Conservation (phyloP, 164 flowering plant species). For the Macadamia tetraphylla region DNA sequence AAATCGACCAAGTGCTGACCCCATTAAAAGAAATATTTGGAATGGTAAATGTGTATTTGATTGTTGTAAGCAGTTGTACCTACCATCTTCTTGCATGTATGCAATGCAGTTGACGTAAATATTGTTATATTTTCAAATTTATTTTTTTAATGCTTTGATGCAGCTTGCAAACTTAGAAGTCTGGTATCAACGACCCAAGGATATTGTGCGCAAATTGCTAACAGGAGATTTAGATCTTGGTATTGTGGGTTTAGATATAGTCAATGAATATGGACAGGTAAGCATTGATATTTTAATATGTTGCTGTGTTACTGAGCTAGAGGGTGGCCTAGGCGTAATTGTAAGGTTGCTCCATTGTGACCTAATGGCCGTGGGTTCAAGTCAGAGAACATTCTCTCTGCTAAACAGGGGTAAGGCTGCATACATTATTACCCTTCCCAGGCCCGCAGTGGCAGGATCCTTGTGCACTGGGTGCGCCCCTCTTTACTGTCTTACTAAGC, state of each 20-base stretch:
- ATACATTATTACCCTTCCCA: too few species aligned
- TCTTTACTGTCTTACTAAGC: too few species aligned
- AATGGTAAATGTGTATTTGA: background rate
- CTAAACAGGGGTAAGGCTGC: too few species aligned
- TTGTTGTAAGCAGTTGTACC: background rate
- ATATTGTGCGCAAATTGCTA: conserved; percentile 76
- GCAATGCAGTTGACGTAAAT: too few species aligned
- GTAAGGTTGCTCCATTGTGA: too few species aligned
- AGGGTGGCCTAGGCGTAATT: too few species aligned
- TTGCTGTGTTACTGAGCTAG: background rate
- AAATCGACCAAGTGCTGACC: background rate
- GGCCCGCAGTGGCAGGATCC: too few species aligned
- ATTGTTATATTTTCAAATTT: background rate
- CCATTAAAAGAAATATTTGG: too few species aligned
- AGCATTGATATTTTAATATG: background rate
- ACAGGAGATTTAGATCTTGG: conserved; percentile 97
- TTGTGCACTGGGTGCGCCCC: too few species aligned
- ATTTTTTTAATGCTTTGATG: conserved; percentile 10
- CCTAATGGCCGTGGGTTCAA: too few species aligned
- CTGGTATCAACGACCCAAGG: conserved; percentile 95
- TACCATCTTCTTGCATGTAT: background rate
- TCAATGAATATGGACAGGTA: conserved; percentile 88
- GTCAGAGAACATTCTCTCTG: too few species aligned
- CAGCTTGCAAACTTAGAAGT: conserved; percentile 89
- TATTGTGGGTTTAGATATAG: conserved; percentile 80